Evolutionary conservation across 805 yeast species (phyloP).

Genomic region (Metschnikowia henanensis): DNA sequence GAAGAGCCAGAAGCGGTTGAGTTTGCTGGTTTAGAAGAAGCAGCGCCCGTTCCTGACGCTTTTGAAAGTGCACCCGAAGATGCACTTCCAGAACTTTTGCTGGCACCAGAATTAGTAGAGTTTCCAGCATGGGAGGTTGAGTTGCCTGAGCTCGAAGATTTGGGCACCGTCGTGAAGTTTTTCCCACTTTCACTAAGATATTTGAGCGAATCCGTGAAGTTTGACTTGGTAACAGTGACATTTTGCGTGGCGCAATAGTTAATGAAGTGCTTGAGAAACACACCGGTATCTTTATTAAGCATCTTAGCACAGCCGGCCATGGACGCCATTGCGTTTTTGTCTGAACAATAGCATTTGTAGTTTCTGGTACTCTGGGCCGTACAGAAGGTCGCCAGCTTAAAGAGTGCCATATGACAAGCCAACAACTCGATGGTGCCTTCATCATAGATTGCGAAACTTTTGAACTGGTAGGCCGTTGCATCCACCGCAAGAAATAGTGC

Average conservation of each 20-base stretch:
- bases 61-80: no score
- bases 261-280: background rate
- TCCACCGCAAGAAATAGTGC: background rate
- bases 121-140: background rate
- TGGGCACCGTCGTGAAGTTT: slow-evolving; percentile 5
- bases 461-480: slow-evolving; percentile 3
- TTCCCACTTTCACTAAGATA: slow-evolving; percentile 4
- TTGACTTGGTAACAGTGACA: background rate
- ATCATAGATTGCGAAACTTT: slow-evolving; percentile 2
- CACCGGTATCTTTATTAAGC: background rate
- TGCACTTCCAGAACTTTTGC: background rate
- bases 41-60: background rate
- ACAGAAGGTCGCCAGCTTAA: slow-evolving; percentile 4
- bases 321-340: slow-evolving; percentile 10
- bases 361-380: background rate
- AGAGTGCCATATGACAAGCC: slow-evolving; percentile 6
- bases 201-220: background rate
- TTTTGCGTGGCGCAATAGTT: slow-evolving; percentile 1
- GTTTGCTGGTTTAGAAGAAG: background rate
- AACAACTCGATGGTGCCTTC: slow-evolving; percentile 2
- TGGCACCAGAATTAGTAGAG: background rate
- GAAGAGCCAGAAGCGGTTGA: background rate
- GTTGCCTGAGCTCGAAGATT: slow-evolving; percentile 1
- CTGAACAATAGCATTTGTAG: slow-evolving; percentile 5
- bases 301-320: slow-evolving; percentile 5